Percentiles rank a stretch among this genome's conserved stretches.
phyloP scores from a whole-genome alignment of 495 filamentous ascomycete genomes.

The Cairneyella variabilis region DNA sequence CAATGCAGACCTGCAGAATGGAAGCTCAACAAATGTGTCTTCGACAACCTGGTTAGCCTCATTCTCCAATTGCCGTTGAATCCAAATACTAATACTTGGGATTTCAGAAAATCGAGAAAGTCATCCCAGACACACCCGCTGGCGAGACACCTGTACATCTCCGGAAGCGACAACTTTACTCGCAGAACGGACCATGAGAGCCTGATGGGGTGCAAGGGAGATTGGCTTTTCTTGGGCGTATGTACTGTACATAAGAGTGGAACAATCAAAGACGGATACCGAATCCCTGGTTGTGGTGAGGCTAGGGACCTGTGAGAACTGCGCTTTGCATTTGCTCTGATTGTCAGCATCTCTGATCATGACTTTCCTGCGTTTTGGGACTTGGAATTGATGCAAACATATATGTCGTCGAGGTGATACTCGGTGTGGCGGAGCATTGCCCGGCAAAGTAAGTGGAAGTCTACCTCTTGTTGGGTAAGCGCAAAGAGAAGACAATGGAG shows the following conservation, averaged over 20 bases:
- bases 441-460: too few species aligned
- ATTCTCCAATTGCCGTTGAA: conserved; percentile 1
- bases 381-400: too few species aligned
- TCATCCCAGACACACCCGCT: conserved; percentile 78
- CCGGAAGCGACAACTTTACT: conserved; percentile 72
- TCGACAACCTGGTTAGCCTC: conserved; percentile 80
- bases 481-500: too few species aligned
- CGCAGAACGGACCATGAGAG: conserved; percentile 38
- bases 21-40: conserved; percentile 87
- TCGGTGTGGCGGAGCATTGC: too few species aligned
- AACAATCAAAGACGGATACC: not conserved
- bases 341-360: too few species aligned
- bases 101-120: conserved; percentile 79
- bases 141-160: conserved; percentile 79
- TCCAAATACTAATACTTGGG: not conserved
- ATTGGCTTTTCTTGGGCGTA: not conserved
- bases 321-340: too few species aligned
- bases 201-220: too few species aligned
- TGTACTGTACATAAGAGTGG: conserved; percentile 18
- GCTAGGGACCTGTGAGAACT: too few species aligned
- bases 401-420: too few species aligned
- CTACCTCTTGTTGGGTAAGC: too few species aligned
- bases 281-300: too few species aligned
- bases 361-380: too few species aligned
- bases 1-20: conserved; percentile 80